A percentile compares a stretch with the other conserved stretches of the same genome.
These are phyloP conservation scores for Ascochyta rabiei DNA, from an alignment of 2,329 filamentous ascomycete species.

Conservation along the genomic window DNA sequence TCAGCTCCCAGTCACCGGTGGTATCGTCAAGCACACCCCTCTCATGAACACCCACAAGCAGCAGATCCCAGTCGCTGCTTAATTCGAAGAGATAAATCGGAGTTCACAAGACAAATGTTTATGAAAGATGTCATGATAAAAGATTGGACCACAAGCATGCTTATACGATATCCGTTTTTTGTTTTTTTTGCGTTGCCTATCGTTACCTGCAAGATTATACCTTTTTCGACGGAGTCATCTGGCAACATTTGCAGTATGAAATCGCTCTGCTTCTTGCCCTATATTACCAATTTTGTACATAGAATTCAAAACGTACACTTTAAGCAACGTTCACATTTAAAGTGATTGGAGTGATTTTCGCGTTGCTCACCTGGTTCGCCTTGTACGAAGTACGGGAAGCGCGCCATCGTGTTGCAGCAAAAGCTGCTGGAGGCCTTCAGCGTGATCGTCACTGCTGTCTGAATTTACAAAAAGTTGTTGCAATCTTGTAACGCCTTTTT, in stretches of 20 bases:
- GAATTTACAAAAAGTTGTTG: no score
- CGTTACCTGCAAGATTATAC: conserved; percentile 47
- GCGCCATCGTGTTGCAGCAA: no score
- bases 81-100: neutral
- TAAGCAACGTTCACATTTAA: neutral
- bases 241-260: conserved; percentile 41
- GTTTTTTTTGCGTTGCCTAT: conserved; percentile 27
- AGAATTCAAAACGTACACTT: conserved; percentile 9
- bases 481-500: no score
- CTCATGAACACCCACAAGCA: conserved; percentile 35
- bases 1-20: conserved; percentile 85
- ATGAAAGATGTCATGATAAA: conserved; percentile 16
- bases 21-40: conserved; percentile 72
- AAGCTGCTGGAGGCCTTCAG: no score
- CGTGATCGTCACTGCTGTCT: no score
- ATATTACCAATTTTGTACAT: conserved; percentile 17
- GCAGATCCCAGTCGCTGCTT: conserved; percentile 10
- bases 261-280: conserved; percentile 16
- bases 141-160: conserved; percentile 16
- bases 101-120: neutral
- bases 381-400: neutral
- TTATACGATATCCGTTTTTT: conserved; percentile 18
- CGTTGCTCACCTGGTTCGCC: neutral
- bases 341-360: neutral
- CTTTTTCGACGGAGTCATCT: conserved; percentile 43